These are phyloP conservation scores for Mycena indigotica DNA, from an alignment of 768 basidiomycete genomes.

Conservation along the genomic window DNA sequence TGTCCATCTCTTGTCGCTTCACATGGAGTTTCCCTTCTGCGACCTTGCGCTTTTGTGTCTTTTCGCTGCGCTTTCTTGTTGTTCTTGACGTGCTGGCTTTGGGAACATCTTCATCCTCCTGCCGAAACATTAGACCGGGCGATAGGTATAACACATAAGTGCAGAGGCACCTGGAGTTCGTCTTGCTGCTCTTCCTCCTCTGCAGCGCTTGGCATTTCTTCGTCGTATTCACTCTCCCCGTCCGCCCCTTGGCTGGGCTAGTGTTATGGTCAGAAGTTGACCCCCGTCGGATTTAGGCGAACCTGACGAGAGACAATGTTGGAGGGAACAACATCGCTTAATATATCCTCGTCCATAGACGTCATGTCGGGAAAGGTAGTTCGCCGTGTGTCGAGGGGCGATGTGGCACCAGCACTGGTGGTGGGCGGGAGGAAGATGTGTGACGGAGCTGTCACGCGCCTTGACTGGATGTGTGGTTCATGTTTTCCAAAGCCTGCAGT, in stretches of 20 bases:
- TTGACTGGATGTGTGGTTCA: too few species aligned
- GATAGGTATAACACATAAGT: too few species aligned
- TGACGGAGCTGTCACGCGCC: background rate
- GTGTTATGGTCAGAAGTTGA: constrained; percentile 13
- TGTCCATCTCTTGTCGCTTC: constrained; percentile 84
- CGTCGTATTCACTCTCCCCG: constrained; percentile 75
- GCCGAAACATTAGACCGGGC: background rate
- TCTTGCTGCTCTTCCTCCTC: constrained; percentile 68
- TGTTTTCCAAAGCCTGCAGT: too few species aligned
- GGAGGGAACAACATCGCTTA: constrained; percentile 89
- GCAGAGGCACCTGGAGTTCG: constrained; percentile 44
- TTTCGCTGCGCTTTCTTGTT: constrained; percentile 39
- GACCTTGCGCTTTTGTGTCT: constrained; percentile 57
- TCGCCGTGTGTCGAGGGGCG: background rate
- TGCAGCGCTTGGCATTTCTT: constrained; percentile 47
- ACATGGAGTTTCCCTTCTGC: constrained; percentile 70
- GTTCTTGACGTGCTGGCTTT: constrained; percentile 21
- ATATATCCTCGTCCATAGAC: constrained; percentile 70
- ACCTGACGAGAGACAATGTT: constrained; percentile 91
- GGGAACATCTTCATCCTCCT: constrained; percentile 7
- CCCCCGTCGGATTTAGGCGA: background rate
- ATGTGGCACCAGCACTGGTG: background rate
- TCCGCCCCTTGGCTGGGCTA: constrained; percentile 69
- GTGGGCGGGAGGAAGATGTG: background rate
- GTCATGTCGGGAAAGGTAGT: background rate